phyloP scores from a whole-genome alignment of 352 stramenopile genomes.

The Pythium sp. region DNA sequence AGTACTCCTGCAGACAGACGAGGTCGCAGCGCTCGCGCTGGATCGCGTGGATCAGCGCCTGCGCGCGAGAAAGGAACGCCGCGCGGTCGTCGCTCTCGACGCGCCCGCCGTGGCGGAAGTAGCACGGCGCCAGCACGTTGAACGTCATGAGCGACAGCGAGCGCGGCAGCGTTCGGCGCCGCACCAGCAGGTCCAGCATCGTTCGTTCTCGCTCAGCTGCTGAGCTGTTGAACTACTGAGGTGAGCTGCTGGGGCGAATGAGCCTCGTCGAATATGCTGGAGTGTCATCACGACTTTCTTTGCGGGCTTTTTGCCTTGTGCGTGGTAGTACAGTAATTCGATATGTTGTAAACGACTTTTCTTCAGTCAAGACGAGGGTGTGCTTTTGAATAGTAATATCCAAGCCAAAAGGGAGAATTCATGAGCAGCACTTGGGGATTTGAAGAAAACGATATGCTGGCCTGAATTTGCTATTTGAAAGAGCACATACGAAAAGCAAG shows the following conservation, averaged over 20 bases:
- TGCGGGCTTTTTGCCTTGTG: not conserved
- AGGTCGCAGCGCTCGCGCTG: constrained; percentile 73
- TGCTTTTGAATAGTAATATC: not conserved
- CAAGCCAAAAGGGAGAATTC: not conserved
- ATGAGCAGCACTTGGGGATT: not conserved
- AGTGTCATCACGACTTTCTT: not conserved
- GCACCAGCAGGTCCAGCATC: constrained; percentile 30
- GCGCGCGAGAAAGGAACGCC: constrained; percentile 64
- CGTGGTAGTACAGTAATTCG: not conserved
- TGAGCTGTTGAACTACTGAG: too few species aligned
- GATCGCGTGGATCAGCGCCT: constrained; percentile 69
- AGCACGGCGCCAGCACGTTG: constrained; percentile 85
- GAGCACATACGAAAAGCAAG: not conserved
- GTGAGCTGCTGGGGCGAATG: not conserved
- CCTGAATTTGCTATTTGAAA: not conserved
- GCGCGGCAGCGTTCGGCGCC: constrained; percentile 24
- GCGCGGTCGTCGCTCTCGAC: constrained; percentile 61
- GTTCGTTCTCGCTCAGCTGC: not conserved
- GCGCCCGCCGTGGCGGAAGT: constrained; percentile 78
- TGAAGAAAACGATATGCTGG: not conserved
- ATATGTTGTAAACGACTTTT: not conserved
- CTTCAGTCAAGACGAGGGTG: not conserved
- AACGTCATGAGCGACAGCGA: constrained; percentile 85
- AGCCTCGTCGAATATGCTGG: not conserved
- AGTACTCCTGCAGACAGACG: constrained; percentile 85